Evolutionary conservation across 1,139 yeast species (phyloP).

Genomic region (Geotrichum siamense): DNA sequence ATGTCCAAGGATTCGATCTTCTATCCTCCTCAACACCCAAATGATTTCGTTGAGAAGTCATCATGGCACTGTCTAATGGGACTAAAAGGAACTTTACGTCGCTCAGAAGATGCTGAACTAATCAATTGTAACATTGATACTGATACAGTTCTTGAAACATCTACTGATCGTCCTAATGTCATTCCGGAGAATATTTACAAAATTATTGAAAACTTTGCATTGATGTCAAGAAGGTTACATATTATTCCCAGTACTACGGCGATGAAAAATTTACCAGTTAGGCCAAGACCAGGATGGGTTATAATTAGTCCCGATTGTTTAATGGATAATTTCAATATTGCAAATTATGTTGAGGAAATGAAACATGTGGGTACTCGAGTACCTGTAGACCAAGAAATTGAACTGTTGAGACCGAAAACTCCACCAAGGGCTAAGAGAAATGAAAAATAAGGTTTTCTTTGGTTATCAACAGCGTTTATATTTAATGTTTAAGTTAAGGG

Average conservation of each 20-base stretch:
- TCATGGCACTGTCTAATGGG: slow-evolving; percentile 98
- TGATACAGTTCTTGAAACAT: slow-evolving; percentile 61
- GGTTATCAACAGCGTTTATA: too few species aligned
- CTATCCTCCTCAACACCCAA: slow-evolving; percentile 25
- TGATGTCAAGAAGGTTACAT: slow-evolving; percentile 74
- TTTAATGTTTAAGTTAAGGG: too few species aligned
- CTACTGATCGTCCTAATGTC: slow-evolving; percentile 34
- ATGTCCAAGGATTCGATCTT: slow-evolving; percentile 35
- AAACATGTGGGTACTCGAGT: slow-evolving; percentile 44
- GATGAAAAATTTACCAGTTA: slow-evolving; percentile 48
- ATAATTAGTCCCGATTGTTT: slow-evolving; percentile 77
- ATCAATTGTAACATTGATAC: slow-evolving; percentile 92
- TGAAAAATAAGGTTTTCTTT: too few species aligned
- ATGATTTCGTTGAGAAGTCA: slow-evolving; percentile 25
- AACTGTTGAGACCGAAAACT: slow-evolving; percentile 73
- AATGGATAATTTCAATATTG: slow-evolving; percentile 58
- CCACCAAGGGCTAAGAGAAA: slow-evolving; percentile 38
- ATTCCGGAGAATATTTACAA: slow-evolving; percentile 74
- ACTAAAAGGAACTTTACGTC: slow-evolving; percentile 84
- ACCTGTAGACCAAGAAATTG: slow-evolving; percentile 67
- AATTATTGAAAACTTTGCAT: slow-evolving; percentile 85
- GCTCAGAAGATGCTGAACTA: slow-evolving; percentile 74
- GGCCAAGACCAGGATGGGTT: slow-evolving; percentile 84
- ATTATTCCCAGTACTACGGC: slow-evolving; percentile 62
- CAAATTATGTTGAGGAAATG: slow-evolving; percentile 40